Conservation (phyloP, 2,329 filamentous ascomycete species). For the Hymenoscyphus scutula region DNA sequence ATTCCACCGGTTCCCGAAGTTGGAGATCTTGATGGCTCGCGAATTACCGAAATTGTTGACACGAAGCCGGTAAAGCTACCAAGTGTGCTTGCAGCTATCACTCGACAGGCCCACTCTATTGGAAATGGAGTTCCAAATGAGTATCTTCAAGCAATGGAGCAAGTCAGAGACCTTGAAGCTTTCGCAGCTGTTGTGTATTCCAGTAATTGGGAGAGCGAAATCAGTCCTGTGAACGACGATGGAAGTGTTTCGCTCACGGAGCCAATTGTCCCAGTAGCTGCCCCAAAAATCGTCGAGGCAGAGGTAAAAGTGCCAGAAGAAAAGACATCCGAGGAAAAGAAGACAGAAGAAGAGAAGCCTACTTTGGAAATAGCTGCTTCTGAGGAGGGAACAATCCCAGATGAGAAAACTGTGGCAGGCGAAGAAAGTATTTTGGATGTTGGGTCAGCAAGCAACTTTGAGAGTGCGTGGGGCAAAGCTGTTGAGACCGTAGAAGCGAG, state of each 20-base stretch:
- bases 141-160: conserved; percentile 73
- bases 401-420: conserved; percentile 22
- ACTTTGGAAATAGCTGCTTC: conserved; percentile 20
- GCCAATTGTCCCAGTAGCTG: neutral
- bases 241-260: conserved; percentile 15
- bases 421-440: conserved; percentile 55
- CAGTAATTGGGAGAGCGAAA: conserved; percentile 74
- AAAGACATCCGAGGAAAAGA: neutral
- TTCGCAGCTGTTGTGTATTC: conserved; percentile 87
- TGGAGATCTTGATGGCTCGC: conserved; percentile 24
- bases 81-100: conserved; percentile 84
- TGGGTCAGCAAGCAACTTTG: conserved; percentile 52
- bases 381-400: conserved; percentile 17
- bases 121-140: conserved; percentile 73
- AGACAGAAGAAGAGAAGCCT: neutral
- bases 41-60: conserved; percentile 53
- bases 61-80: conserved; percentile 68
- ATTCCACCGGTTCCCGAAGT: conserved; percentile 41
- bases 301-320: conserved; percentile 14
- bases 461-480: conserved; percentile 70
- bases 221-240: conserved; percentile 39
- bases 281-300: conserved; percentile 15
- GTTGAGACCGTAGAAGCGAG: conserved; percentile 39
- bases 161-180: conserved; percentile 72
- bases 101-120: conserved; percentile 85